These are phyloP conservation scores for Trichosporon asahii DNA, from an alignment of 1,284 basidiomycete genomes.

Conservation along the genomic window DNA sequence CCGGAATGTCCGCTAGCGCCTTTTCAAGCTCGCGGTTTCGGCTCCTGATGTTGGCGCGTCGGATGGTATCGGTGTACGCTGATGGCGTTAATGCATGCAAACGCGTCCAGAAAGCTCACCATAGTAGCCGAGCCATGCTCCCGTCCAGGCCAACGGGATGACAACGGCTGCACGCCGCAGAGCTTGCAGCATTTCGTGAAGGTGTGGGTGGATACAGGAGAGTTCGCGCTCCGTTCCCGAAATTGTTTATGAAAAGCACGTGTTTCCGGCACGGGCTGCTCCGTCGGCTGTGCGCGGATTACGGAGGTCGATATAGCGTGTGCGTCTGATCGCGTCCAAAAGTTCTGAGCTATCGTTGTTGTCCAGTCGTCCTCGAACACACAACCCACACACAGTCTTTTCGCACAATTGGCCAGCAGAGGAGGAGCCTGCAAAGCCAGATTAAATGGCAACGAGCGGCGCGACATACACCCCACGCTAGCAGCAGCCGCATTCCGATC, in stretches of 20 bases:
- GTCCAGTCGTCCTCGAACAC: background rate
- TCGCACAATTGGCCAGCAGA: background rate
- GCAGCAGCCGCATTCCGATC: background rate
- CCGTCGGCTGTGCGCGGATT: conserved; percentile 4
- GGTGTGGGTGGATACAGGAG: background rate
- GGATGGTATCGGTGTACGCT: conserved; percentile 50
- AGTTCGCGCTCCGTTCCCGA: background rate
- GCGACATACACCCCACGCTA: background rate
- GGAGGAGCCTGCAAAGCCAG: background rate
- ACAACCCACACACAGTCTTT: background rate
- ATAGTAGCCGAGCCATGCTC: conserved; percentile 48
- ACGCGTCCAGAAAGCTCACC: conserved; percentile 25
- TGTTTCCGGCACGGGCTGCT: conserved; percentile 3
- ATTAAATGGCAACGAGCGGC: background rate
- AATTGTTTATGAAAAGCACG: conserved; percentile 12
- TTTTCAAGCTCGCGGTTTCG: conserved; percentile 31
- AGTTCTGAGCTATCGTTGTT: background rate
- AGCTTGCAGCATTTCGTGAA: conserved; percentile 17
- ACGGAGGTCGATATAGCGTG: background rate
- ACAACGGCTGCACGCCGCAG: conserved; percentile 38
- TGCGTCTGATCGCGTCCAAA: background rate
- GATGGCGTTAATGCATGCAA: background rate
- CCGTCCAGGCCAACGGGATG: conserved; percentile 45
- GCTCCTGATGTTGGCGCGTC: conserved; percentile 40
- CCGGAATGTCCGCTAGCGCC: conserved; percentile 28